Conservation (phyloP, 2,329 filamentous ascomycete genomes). For the Eutypa lata region DNA sequence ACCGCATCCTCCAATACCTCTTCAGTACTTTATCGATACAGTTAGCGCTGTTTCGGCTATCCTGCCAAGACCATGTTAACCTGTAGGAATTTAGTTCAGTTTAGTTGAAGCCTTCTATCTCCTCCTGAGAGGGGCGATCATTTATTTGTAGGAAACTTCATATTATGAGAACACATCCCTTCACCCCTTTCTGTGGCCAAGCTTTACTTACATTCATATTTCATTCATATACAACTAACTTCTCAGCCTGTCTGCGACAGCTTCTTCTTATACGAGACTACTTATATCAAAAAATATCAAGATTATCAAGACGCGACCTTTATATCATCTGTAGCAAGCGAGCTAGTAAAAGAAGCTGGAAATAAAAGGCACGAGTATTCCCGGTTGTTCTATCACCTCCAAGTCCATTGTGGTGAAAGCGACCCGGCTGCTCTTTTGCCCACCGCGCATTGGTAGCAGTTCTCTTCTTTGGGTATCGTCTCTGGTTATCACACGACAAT, state of each 20-base stretch:
- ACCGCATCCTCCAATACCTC: not conserved
- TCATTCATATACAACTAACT: too few species aligned
- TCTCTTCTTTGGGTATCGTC: not conserved
- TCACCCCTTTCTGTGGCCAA: not conserved
- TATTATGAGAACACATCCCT: not conserved
- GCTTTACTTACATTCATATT: not conserved
- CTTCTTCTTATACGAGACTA: not conserved
- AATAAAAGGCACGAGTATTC: not conserved
- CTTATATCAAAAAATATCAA: not conserved
- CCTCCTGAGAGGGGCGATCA: not conserved
- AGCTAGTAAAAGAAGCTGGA: too few species aligned
- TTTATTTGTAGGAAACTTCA: not conserved
- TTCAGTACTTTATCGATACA: not conserved
- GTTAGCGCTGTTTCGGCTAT: not conserved
- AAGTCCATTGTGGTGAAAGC: not conserved
- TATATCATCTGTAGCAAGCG: too few species aligned
- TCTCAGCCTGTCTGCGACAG: not conserved
- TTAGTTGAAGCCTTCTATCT: not conserved
- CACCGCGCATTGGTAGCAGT: not conserved
- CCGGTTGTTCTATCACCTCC: not conserved
- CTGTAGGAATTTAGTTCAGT: not conserved
- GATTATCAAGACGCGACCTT: too few species aligned
- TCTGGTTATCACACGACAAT: conserved; percentile 34
- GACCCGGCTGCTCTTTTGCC: not conserved
- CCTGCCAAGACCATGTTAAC: not conserved